phyloP scores from a whole-genome alignment of 2,329 filamentous ascomycete genomes.

The Trichophyton benhamiae region DNA sequence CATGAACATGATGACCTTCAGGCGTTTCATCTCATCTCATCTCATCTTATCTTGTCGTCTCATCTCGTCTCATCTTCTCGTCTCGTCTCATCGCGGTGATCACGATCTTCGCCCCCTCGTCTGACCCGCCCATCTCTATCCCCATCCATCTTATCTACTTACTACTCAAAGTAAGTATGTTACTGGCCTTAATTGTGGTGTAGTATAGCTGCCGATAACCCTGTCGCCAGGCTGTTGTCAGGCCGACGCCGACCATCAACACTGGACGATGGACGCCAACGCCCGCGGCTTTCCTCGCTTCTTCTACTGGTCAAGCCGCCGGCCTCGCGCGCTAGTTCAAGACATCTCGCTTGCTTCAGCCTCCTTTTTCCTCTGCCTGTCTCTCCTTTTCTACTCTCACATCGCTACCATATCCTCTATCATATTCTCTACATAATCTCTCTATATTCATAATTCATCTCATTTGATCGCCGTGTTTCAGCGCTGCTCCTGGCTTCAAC shows the following conservation, averaged over 20 bases:
- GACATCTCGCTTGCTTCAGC: conserved; percentile 7
- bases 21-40: not conserved
- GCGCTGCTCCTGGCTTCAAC: too few species aligned
- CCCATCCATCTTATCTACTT: too few species aligned
- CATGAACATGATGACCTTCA: not conserved
- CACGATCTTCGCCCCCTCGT: not conserved
- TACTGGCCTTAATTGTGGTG: not conserved
- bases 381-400: not conserved
- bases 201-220: too few species aligned
- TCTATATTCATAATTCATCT: not conserved
- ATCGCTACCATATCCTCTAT: not conserved
- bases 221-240: not conserved
- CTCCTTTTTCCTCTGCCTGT: not conserved
- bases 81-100: conserved; percentile 2
- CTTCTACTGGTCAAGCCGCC: not conserved
- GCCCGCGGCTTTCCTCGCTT: not conserved
- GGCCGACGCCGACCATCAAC: not conserved
- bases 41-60: not conserved
- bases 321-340: not conserved
- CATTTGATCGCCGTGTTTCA: not conserved
- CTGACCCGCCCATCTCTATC: not conserved
- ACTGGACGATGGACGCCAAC: not conserved
- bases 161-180: too few species aligned
- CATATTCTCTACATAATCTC: too few species aligned
- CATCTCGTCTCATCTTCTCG: conserved; percentile 6